Conservation (phyloP, 208 protist genomes). For the Acanthamoeba healyi region DNA sequence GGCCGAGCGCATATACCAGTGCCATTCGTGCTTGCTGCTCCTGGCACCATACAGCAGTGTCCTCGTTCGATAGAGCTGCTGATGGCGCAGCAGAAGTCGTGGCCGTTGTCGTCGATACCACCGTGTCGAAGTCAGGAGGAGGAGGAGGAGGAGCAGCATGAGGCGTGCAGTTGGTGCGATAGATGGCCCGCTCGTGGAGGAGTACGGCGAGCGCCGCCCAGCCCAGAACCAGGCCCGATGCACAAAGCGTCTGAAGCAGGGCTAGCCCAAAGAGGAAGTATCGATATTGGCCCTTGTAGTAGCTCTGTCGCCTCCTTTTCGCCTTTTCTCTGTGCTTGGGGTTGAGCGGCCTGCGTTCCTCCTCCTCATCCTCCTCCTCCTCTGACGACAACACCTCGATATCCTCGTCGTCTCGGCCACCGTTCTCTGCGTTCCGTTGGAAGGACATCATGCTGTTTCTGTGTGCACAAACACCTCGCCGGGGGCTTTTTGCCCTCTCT, state of each 20-base stretch:
- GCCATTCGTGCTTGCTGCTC: slow-evolving; percentile 7
- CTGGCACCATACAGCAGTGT: neutral
- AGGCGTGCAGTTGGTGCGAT: neutral
- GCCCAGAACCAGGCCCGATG: neutral
- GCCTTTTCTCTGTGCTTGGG: neutral
- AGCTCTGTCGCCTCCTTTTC: neutral
- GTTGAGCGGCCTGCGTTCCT: no score
- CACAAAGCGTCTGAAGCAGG: neutral
- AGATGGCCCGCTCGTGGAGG: neutral
- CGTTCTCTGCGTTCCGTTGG: no score
- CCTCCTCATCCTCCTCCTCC: no score
- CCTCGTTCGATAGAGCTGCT: neutral
- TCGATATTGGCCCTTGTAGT: slow-evolving; percentile 41
- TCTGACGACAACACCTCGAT: no score
- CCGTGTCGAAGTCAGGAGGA: neutral
- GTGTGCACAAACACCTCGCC: no score
- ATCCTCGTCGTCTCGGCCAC: no score
- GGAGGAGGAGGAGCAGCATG: no score
- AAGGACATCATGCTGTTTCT: no score
- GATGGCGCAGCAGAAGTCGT: no score
- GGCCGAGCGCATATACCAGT: slow-evolving; percentile 1
- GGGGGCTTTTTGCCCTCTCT: no score
- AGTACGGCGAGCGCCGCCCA: slow-evolving; percentile 6
- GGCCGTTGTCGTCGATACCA: neutral
- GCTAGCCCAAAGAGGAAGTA: slow-evolving; percentile 10